Percentiles rank a stretch among this genome's conserved stretches.
These are phyloP conservation scores for Friedmanniomyces simplex DNA, from an alignment of 495 filamentous ascomycete species.

Conservation along the genomic window DNA sequence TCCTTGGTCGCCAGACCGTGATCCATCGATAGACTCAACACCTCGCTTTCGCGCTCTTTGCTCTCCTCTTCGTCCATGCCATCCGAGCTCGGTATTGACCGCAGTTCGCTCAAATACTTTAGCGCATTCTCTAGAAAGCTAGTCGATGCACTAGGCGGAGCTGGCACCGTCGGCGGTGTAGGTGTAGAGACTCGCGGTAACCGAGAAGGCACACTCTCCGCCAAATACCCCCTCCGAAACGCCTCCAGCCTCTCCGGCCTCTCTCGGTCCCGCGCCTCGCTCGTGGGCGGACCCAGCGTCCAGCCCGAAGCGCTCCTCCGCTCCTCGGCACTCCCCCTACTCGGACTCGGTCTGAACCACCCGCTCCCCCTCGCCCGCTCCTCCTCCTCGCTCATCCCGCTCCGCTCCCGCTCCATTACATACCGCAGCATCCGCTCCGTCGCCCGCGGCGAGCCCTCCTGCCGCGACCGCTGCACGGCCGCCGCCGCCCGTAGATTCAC, in stretches of 20 bases:
- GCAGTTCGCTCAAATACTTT: conserved; percentile 53
- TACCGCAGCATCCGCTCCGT: conserved; percentile 23
- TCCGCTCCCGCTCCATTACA: conserved; percentile 24
- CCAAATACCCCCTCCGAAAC: conserved; percentile 41
- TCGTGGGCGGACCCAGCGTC: not conserved
- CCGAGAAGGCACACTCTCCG: conserved; percentile 29
- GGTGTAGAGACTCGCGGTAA: conserved; percentile 15
- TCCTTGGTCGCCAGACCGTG: conserved; percentile 36
- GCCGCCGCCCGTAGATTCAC: conserved; percentile 13
- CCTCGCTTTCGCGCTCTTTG: not conserved
- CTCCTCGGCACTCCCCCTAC: not conserved
- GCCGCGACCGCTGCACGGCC: conserved; percentile 15
- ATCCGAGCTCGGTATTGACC: conserved; percentile 44
- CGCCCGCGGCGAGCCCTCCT: conserved; percentile 17
- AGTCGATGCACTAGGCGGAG: conserved; percentile 22
- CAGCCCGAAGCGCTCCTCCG: conserved; percentile 3
- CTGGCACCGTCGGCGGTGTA: not conserved
- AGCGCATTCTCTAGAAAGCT: conserved; percentile 49
- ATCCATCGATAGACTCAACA: conserved; percentile 39
- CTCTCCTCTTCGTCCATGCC: conserved; percentile 14
- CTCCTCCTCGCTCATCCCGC: conserved; percentile 20
- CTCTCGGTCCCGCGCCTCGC: conserved; percentile 35
- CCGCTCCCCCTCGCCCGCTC: conserved; percentile 8
- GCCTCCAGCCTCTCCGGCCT: conserved; percentile 39
- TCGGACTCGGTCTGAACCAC: conserved; percentile 9